Conservation (phyloP, 768 basidiomycete genomes). For the Asterophora parasitica region DNA sequence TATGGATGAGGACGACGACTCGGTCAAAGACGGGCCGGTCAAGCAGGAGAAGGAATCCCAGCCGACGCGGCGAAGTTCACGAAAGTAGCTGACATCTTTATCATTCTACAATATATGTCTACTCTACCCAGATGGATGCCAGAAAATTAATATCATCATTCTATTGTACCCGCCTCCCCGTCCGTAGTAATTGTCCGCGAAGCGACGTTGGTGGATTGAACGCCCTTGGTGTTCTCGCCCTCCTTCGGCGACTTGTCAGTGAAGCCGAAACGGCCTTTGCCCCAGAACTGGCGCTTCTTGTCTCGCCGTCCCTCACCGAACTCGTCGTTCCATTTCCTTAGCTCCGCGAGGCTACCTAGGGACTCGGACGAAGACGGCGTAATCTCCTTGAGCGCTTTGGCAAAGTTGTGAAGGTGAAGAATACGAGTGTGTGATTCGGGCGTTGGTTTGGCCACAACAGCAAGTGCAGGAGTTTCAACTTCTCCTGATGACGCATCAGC, state of each 20-base stretch:
- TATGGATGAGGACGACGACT: slow-evolving; percentile 41
- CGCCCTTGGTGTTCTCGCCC: slow-evolving; percentile 43
- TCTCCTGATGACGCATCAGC: background rate
- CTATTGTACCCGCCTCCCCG: slow-evolving; percentile 3
- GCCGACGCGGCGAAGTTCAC: slow-evolving; percentile 14
- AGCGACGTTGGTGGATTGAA: slow-evolving; percentile 9
- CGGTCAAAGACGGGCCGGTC: slow-evolving; percentile 20
- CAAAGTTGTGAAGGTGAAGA: slow-evolving; percentile 63
- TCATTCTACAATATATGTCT: slow-evolving; percentile 7
- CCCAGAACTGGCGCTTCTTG: slow-evolving; percentile 70
- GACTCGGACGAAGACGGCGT: slow-evolving; percentile 85
- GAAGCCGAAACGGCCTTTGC: slow-evolving; percentile 87
- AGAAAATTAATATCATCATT: background rate
- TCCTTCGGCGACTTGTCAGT: slow-evolving; percentile 37
- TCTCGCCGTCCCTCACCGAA: slow-evolving; percentile 82
- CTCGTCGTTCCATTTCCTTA: slow-evolving; percentile 90
- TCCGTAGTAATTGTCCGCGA: background rate
- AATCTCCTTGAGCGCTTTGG: slow-evolving; percentile 83
- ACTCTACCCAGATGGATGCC: slow-evolving; percentile 4
- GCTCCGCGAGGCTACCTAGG: slow-evolving; percentile 65
- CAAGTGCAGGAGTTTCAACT: background rate
- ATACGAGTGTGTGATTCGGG: slow-evolving; percentile 14
- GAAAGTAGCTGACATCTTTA: slow-evolving; percentile 11
- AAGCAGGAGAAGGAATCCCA: slow-evolving; percentile 13
- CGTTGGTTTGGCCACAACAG: slow-evolving; percentile 10